A percentile compares a stretch with the other conserved stretches of the same genome.
Evolutionary conservation across 1,139 yeast genomes (phyloP).

Genomic region (Saccharomyces hybrid): DNA sequence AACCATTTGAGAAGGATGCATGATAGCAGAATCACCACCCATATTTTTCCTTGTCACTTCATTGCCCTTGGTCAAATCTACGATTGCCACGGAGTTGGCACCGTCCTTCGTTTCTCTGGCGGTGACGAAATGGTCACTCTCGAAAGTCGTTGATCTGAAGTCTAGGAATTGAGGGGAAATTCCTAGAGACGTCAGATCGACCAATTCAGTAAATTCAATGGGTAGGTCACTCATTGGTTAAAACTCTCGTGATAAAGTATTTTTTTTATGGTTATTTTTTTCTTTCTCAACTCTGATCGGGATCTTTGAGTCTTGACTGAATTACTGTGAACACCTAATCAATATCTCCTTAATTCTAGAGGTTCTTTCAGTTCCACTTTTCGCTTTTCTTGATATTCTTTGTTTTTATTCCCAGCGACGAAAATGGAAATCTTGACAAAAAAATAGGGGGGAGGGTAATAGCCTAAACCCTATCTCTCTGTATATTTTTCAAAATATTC

Average conservation of each 20-base stretch:
- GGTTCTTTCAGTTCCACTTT: not conserved
- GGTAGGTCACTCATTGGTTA: slow-evolving; percentile 60
- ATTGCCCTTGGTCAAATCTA: slow-evolving; percentile 70
- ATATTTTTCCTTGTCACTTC: slow-evolving; percentile 80
- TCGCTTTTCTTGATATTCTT: not conserved
- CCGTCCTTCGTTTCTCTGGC: slow-evolving; percentile 70
- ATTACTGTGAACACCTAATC: not conserved
- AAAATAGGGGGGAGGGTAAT: not conserved
- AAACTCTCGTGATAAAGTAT: slow-evolving; percentile 1
- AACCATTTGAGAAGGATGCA: slow-evolving; percentile 85
- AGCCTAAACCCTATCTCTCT: not conserved
- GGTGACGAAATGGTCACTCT: slow-evolving; percentile 85
- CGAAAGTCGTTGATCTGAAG: slow-evolving; percentile 89
- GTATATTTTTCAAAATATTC: too few relatives aligned
- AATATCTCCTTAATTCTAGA: not conserved
- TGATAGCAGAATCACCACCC: slow-evolving; percentile 96
- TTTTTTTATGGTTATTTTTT: not conserved
- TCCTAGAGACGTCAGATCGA: slow-evolving; percentile 79
- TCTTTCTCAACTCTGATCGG: not conserved
- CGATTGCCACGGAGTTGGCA: slow-evolving; percentile 87
- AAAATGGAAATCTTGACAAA: not conserved
- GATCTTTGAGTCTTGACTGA: not conserved
- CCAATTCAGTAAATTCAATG: slow-evolving; percentile 92
- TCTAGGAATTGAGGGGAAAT: slow-evolving; percentile 79
- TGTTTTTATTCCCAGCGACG: not conserved